These are phyloP conservation scores for Camellia granthamiana DNA, from an alignment of 148 eudicot species.

Conservation along the genomic window DNA sequence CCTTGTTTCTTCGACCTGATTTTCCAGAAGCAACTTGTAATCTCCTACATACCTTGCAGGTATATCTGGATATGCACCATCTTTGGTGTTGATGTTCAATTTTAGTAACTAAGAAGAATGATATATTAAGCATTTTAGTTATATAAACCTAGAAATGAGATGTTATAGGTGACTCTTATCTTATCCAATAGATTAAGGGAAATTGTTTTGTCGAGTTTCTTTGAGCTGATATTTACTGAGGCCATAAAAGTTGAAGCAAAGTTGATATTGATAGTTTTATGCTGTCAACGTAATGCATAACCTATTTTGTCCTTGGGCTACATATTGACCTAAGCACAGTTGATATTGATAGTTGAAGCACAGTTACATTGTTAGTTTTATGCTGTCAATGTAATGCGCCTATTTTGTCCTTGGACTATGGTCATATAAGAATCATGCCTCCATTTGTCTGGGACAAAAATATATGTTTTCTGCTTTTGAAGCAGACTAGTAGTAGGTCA, in stretches of 20 bases:
- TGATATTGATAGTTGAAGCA: too few species aligned
- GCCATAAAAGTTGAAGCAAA: too few species aligned
- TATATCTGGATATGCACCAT: constrained; percentile 8
- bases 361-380: too few species aligned
- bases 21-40: constrained; percentile 94
- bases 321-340: too few species aligned
- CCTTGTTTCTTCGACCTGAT: constrained; percentile 71
- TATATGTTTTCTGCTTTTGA: background rate
- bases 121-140: background rate
- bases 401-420: too few species aligned
- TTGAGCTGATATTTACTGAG: too few species aligned
- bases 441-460: background rate
- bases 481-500: background rate
- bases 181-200: background rate
- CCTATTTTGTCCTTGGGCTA: too few species aligned
- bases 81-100: background rate
- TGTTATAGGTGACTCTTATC: background rate
- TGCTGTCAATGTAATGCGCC: too few species aligned
- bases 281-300: too few species aligned
- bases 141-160: background rate
- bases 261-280: too few species aligned
- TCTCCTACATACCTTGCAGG: constrained; percentile 93
- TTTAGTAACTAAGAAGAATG: background rate
- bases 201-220: background rate
- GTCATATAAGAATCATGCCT: too few species aligned